phyloP scores from a whole-genome alignment of 2,329 filamentous ascomycete genomes.

The Fusarium sterilihyphosum region DNA sequence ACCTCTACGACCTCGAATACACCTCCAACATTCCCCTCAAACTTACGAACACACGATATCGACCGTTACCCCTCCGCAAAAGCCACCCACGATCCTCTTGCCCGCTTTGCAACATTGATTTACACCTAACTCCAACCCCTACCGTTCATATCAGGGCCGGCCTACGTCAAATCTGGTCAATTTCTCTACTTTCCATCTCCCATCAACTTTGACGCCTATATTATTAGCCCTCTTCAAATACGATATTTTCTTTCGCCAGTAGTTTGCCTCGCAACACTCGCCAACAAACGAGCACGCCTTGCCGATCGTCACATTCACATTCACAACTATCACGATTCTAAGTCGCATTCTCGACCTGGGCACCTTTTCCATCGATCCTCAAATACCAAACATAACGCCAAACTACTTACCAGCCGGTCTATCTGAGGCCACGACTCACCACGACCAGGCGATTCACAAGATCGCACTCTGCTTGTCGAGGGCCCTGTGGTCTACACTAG shows the following conservation, averaged over 20 bases:
- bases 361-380: background rate
- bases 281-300: background rate
- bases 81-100: background rate
- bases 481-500: constrained; percentile 46
- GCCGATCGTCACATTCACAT: background rate
- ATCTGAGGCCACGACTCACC: background rate
- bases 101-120: constrained; percentile 28
- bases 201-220: background rate
- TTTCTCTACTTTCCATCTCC: background rate
- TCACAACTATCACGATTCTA: background rate
- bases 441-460: constrained; percentile 18
- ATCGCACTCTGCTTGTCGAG: constrained; percentile 34
- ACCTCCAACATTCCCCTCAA: background rate
- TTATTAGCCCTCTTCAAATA: background rate
- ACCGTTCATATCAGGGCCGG: constrained; percentile 11
- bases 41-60: background rate
- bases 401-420: background rate
- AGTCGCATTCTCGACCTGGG: background rate
- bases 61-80: background rate
- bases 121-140: constrained; percentile 9
- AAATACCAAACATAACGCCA: background rate
- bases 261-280: constrained; percentile 1
- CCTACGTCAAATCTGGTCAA: background rate
- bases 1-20: background rate
- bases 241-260: background rate